These are phyloP conservation scores for Triangularia verruculosa DNA, from an alignment of 2,329 filamentous ascomycete species.

Conservation along the genomic window DNA sequence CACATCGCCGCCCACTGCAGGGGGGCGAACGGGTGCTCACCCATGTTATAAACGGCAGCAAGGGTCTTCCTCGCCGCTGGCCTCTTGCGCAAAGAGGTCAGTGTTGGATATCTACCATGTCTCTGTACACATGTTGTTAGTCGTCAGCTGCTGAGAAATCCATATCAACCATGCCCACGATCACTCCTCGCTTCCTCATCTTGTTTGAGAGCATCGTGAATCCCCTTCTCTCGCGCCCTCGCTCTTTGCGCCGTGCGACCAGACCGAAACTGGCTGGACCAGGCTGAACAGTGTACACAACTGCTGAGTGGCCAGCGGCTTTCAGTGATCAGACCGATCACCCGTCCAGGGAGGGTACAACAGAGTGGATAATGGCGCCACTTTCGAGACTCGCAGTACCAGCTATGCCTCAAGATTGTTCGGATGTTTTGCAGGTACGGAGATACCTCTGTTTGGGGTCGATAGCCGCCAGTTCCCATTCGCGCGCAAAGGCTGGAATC, in stretches of 20 bases:
- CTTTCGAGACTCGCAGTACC: slow-evolving; percentile 20
- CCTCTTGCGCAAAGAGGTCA: not conserved
- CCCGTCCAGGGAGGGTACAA: slow-evolving; percentile 21
- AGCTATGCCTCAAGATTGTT: slow-evolving; percentile 18
- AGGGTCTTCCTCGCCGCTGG: not conserved
- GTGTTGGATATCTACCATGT: not conserved
- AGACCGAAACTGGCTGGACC: slow-evolving; percentile 4
- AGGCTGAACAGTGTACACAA: slow-evolving; percentile 1
- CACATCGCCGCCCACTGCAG: slow-evolving; percentile 15
- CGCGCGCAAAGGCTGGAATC: not conserved
- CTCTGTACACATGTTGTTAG: not conserved
- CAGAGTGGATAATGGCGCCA: slow-evolving; percentile 38
- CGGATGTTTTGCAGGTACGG: not conserved
- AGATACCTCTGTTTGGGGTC: not conserved
- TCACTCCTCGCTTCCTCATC: no score
- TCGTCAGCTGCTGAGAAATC: not conserved
- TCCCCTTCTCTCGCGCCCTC: not conserved
- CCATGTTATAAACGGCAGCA: slow-evolving; percentile 5
- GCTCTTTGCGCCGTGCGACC: slow-evolving; percentile 3
- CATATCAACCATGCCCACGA: not conserved
- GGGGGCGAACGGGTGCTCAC: not conserved
- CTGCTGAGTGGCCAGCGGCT: slow-evolving; percentile 10
- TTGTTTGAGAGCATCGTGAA: not conserved
- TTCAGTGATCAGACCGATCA: slow-evolving; percentile 29
- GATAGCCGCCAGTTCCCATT: not conserved